Percentiles rank a stretch among this genome's conserved stretches.
Conservation (phyloP, 1,284 basidiomycete genomes). For the Tilletiaria anomala region DNA sequence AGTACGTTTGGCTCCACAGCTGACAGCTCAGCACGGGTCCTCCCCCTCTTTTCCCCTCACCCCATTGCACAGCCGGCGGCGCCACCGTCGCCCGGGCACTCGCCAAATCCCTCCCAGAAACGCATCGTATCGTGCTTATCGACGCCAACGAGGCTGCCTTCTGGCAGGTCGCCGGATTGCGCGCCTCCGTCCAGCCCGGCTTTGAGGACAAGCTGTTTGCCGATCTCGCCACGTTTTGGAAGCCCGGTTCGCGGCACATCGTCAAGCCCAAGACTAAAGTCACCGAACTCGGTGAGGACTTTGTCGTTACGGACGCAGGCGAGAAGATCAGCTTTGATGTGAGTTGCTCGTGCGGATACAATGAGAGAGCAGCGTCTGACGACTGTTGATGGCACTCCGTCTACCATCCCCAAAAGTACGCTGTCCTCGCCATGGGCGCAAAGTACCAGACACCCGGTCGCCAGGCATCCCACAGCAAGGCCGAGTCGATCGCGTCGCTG, state of each 20-base stretch:
- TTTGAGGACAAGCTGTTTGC: slow-evolving; percentile 11
- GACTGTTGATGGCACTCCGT: no score
- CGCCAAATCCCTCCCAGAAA: slow-evolving; percentile 29
- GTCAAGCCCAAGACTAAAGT: slow-evolving; percentile 4
- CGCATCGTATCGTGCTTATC: slow-evolving; percentile 42
- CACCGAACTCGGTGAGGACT: neutral
- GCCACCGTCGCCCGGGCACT: slow-evolving; percentile 28
- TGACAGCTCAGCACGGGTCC: no score
- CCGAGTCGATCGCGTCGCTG: slow-evolving; percentile 8
- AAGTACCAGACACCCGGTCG: slow-evolving; percentile 10
- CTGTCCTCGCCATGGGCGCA: slow-evolving; percentile 10
- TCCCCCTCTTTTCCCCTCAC: no score
- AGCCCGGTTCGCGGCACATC: slow-evolving; percentile 4
- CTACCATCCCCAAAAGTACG: slow-evolving; percentile 6
- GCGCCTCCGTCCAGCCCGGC: slow-evolving; percentile 42
- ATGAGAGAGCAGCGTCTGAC: no score
- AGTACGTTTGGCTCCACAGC: no score
- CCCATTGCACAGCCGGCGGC: no score
- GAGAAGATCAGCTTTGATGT: neutral
- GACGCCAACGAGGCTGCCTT: slow-evolving; percentile 40
- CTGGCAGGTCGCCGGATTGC: slow-evolving; percentile 39
- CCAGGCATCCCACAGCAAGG: slow-evolving; percentile 1
- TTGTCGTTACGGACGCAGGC: neutral
- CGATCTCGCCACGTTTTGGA: slow-evolving; percentile 8
- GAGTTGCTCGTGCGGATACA: no score